Evolutionary conservation across 108 stramenopile species (phyloP), one percentile per base, ranked within the genome.

Genomic region (Skeletonema costatum): DNA sequence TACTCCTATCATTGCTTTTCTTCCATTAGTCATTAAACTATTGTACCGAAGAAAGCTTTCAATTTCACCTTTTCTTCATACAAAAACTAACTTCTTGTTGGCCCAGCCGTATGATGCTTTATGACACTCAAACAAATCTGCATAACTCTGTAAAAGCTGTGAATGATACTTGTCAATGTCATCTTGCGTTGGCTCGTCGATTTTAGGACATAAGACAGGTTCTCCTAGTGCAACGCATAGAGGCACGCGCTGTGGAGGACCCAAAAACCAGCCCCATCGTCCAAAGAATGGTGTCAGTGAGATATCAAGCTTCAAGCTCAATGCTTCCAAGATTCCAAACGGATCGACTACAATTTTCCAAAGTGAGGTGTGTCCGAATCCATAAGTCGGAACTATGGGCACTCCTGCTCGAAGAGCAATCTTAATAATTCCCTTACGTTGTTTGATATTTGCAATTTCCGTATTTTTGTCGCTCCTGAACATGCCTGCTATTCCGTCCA

Each of bases 401-500:
- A 75, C 87, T 12, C 87, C 87, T 2, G 87, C 85, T 39, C 77
- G 63, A 10, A 91, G 65, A 0, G 90, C 90, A 73, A 91, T 91
- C 78, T 91, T 88, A 36, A 87, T 77, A 65, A 91, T 91, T 14
- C 88, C 88, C 79, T 91, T 91, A 16, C 90, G 78, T 42, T 80
- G 46, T 53, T 79, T 84, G 17, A 88, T 58, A 64, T 82, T 73
- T 11, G 87, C 88, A 11, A 53, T 72, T 64, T 87, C 88, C 39
- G 39, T 41, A 41, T 41, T 11, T 39, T 87, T 85, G 44, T 81
- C 67, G 29, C 48, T 64, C 39, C 76, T 81, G 78, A 90, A 90
- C 90, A 91, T 91, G 6, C 90, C 90, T 17, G 86, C 88, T 50
- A 91, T 87, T 8, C 90, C 90, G 74, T 91, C 90, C 36, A 91